phyloP scores from a whole-genome alignment of 495 filamentous ascomycete species.

The Aspergillus egyptiacus region DNA sequence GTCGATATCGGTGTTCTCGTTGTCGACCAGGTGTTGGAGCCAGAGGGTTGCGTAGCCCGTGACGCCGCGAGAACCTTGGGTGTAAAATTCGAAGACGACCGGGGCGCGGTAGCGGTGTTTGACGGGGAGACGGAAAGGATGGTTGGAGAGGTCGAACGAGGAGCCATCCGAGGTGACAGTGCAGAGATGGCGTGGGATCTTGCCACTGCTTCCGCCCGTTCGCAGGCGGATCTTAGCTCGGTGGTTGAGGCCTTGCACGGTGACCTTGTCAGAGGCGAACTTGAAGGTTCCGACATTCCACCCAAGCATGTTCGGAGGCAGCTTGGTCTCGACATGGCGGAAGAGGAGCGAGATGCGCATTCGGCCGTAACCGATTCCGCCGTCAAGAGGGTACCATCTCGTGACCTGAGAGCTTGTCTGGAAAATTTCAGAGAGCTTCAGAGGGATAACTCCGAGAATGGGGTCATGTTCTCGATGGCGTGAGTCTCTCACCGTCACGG shows the following conservation, averaged over 20 bases:
- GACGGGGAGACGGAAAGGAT: conserved; percentile 71
- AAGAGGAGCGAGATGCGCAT: conserved; percentile 86
- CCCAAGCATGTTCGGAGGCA: conserved; percentile 76
- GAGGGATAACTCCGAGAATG: conserved; percentile 81
- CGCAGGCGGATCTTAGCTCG: conserved; percentile 64
- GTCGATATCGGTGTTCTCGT: conserved; percentile 66
- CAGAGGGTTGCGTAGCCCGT: conserved; percentile 76
- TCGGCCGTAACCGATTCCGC: conserved; percentile 73
- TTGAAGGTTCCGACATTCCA: conserved; percentile 95
- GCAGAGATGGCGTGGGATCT: conserved; percentile 53
- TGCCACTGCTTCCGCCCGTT: conserved; percentile 78
- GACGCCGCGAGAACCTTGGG: conserved; percentile 56
- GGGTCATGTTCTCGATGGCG: conserved; percentile 90
- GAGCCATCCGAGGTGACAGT: conserved; percentile 55
- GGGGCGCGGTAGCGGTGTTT: conserved; percentile 85
- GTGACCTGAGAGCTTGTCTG: conserved; percentile 78
- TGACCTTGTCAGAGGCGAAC: conserved; percentile 62
- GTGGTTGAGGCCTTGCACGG: conserved; percentile 51
- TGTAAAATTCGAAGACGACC: conserved; percentile 79
- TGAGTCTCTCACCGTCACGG: conserved; percentile 79
- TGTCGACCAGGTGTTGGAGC: conserved; percentile 79
- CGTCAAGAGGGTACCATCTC: conserved; percentile 62
- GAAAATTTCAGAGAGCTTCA: conserved; percentile 81
- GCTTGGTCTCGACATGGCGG: conserved; percentile 73
- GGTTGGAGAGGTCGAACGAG: conserved; percentile 60